phyloP scores from a whole-genome alignment of 352 stramenopile species.

The Phytopythium cucurbitacearum region DNA sequence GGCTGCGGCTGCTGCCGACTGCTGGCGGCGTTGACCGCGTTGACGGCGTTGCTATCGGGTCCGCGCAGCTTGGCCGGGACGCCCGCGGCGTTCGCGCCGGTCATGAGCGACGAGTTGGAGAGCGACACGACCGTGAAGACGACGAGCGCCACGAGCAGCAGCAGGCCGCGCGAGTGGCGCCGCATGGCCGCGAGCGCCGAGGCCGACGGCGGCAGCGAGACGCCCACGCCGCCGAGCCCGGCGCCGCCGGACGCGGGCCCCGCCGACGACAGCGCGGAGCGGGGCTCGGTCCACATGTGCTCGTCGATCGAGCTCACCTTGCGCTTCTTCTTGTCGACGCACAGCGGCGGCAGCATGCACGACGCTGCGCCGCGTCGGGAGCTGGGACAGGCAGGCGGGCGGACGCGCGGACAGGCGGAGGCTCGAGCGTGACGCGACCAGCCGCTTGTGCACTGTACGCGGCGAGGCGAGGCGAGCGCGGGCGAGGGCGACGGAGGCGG shows the following conservation, averaged over 20 bases:
- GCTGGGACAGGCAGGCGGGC: neutral
- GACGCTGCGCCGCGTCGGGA: neutral
- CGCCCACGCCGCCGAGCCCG: constrained; percentile 14
- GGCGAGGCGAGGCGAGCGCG: no score
- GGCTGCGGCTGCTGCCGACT: constrained; percentile 8
- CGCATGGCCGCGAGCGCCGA: constrained; percentile 34
- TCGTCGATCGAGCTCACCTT: constrained; percentile 69
- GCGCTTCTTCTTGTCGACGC: constrained; percentile 70
- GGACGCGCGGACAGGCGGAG: no score
- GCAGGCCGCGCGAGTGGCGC: constrained; percentile 40
- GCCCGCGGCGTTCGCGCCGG: constrained; percentile 7
- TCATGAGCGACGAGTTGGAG: constrained; percentile 37
- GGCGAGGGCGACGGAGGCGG: no score
- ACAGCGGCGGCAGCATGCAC: constrained; percentile 33
- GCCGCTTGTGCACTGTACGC: no score
- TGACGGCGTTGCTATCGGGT: constrained; percentile 16
- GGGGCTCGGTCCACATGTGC: constrained; percentile 53
- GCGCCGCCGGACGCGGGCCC: constrained; percentile 15
- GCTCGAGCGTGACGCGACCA: no score
- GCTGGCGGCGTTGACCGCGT: constrained; percentile 11
- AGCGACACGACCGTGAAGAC: constrained; percentile 62
- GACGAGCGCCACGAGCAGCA: constrained; percentile 43
- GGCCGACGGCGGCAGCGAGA: constrained; percentile 21
- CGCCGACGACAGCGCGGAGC: constrained; percentile 7
- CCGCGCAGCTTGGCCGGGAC: constrained; percentile 11